Evolutionary conservation across 345 rosid species (phyloP).

Genomic region (Jatropha curcas): DNA sequence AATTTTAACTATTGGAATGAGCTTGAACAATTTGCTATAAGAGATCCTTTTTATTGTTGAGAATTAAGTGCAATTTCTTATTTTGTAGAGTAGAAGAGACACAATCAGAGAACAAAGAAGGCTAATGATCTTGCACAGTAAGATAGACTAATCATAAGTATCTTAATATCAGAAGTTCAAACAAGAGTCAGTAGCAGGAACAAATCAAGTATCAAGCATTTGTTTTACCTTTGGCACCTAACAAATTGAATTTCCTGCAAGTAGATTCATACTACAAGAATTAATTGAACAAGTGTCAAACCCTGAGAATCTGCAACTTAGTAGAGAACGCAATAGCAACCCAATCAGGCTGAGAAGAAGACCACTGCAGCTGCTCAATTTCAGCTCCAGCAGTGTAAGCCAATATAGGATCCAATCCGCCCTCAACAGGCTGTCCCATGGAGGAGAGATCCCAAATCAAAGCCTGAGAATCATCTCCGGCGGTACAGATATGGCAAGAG

Average conservation of each 20-base stretch:
- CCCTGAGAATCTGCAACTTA: conserved; percentile 97
- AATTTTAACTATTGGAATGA: not conserved
- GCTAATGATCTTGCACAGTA: not conserved
- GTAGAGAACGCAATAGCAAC: conserved; percentile 93
- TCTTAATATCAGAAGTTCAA: not conserved
- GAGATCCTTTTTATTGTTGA: not conserved
- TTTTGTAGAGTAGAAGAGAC: not conserved
- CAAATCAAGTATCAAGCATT: not conserved
- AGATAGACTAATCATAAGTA: conserved; percentile 2
- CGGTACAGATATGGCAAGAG: conserved; percentile 94
- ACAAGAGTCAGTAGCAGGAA: not conserved
- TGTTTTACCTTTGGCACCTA: not conserved
- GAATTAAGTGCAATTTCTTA: not conserved
- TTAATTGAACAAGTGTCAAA: conserved; percentile 36
- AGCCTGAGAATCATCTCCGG: conserved; percentile 96
- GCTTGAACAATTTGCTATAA: not conserved
- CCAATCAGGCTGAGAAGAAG: conserved; percentile 98
- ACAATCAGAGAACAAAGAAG: not conserved
- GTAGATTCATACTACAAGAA: not conserved
- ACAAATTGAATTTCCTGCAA: not conserved
- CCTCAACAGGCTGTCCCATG: conserved; percentile 94
- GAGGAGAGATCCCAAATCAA: conserved; percentile 95
- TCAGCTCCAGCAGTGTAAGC: conserved; percentile 97
- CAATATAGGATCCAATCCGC: conserved; percentile 90
- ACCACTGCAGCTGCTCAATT: conserved; percentile 97